A percentile compares a stretch with the other conserved stretches of the same genome.
phyloP scores from a whole-genome alignment of 345 rosid species.

The Abelmoschus esculentus region DNA sequence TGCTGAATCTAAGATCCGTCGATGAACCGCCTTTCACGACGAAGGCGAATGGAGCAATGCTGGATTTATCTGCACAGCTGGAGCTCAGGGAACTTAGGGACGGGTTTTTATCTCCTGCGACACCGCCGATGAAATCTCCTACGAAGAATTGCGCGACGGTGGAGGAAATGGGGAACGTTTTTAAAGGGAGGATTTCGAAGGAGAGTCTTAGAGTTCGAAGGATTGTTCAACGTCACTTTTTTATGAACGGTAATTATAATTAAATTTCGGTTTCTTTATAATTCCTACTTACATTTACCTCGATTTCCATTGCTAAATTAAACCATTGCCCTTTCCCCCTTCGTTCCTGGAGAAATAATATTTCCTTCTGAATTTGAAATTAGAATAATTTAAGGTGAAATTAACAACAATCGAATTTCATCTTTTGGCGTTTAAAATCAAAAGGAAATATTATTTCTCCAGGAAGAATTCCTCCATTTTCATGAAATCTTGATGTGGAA shows the following conservation, averaged over 20 bases:
- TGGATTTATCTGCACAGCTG: conserved; percentile 4
- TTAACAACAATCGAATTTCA: not conserved
- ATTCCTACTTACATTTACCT: not conserved
- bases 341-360: not conserved
- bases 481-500: not conserved
- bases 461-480: not conserved
- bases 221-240: conserved; percentile 59
- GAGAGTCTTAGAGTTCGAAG: conserved; percentile 59
- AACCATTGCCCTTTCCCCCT: not conserved
- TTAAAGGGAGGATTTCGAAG: conserved; percentile 40
- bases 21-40: conserved; percentile 31
- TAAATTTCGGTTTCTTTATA: not conserved
- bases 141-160: conserved; percentile 71
- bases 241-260: conserved; percentile 35
- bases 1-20: conserved; percentile 43
- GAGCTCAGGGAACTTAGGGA: conserved; percentile 1
- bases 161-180: conserved; percentile 81
- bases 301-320: not conserved
- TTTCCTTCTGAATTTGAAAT: not conserved
- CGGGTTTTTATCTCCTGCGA: conserved; percentile 1
- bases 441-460: too few species aligned
- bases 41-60: not conserved
- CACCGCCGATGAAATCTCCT: conserved; percentile 9
- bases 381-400: not conserved
- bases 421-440: not conserved